Evolutionary conservation across 306 rosid genomes (phyloP).

Genomic region (Neltuma alba): DNA sequence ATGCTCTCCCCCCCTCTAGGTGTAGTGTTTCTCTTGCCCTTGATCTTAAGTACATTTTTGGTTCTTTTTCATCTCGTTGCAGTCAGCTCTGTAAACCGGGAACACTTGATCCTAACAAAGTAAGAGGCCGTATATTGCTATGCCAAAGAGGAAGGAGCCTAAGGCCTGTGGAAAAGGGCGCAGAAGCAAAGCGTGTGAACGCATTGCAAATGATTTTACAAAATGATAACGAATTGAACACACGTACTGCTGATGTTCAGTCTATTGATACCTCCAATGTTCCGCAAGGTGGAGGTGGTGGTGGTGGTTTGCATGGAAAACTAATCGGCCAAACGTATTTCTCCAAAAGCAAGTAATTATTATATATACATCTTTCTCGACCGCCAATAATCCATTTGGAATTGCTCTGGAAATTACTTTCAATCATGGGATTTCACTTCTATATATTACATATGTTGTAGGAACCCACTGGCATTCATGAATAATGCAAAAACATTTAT

Average conservation of each 20-base stretch:
- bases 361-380: too few relatives aligned
- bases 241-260: conserved; percentile 45
- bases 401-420: fast-evolving
- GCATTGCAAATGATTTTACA: conserved; percentile 57
- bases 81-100: conserved; percentile 43
- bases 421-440: neutral
- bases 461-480: conserved; percentile 45
- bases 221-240: conserved; percentile 32
- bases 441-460: neutral
- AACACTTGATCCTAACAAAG: conserved; percentile 56
- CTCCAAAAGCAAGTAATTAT: neutral
- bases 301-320: too few relatives aligned
- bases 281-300: too few relatives aligned
- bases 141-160: conserved; percentile 44
- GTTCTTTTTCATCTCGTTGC: neutral
- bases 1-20: neutral
- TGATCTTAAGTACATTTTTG: too few relatives aligned
- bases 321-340: neutral
- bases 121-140: conserved; percentile 50
- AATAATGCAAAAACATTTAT: conserved; percentile 38
- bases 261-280: conserved; percentile 33
- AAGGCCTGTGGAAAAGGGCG: conserved; percentile 37
- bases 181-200: conserved; percentile 40
- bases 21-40: neutral
- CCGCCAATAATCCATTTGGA: too few relatives aligned